These are phyloP conservation scores for Parathielavia appendiculata DNA, from an alignment of 495 filamentous ascomycete species.

Conservation along the genomic window DNA sequence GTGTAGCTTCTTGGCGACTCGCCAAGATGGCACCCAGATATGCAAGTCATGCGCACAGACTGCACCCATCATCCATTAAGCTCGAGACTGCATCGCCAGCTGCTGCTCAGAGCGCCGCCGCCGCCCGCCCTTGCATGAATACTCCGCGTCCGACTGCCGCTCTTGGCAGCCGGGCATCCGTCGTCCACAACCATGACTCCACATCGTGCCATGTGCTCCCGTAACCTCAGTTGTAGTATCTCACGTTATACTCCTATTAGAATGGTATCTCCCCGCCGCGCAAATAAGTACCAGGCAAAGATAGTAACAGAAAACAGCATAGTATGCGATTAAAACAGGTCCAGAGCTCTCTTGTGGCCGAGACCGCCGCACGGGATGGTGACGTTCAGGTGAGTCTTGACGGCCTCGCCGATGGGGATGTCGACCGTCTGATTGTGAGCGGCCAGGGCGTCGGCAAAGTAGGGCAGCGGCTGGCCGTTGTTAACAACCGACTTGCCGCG, in stretches of 20 bases:
- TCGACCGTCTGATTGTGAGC: slow-evolving; percentile 33
- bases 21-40: background rate
- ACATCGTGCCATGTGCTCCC: slow-evolving; percentile 1
- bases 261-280: slow-evolving; percentile 5
- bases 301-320: slow-evolving; percentile 11
- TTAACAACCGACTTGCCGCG: slow-evolving; percentile 53
- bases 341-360: background rate
- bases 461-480: slow-evolving; percentile 54
- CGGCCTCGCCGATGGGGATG: slow-evolving; percentile 31
- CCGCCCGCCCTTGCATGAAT: background rate
- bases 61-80: background rate
- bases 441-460: slow-evolving; percentile 50
- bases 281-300: slow-evolving; percentile 3
- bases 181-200: slow-evolving; percentile 1
- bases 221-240: slow-evolving; percentile 17
- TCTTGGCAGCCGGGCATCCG: background rate
- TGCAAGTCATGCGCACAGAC: slow-evolving; percentile 2
- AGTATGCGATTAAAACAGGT: background rate
- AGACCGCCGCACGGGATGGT: slow-evolving; percentile 22
- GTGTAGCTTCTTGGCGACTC: background rate
- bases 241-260: slow-evolving; percentile 9
- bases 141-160: background rate
- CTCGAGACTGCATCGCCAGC: background rate
- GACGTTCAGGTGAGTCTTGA: slow-evolving; percentile 22
- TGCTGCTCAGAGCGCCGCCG: background rate